Conservation (phyloP, 192 early-diverging fungal species). For the Entomortierella lignicola region DNA sequence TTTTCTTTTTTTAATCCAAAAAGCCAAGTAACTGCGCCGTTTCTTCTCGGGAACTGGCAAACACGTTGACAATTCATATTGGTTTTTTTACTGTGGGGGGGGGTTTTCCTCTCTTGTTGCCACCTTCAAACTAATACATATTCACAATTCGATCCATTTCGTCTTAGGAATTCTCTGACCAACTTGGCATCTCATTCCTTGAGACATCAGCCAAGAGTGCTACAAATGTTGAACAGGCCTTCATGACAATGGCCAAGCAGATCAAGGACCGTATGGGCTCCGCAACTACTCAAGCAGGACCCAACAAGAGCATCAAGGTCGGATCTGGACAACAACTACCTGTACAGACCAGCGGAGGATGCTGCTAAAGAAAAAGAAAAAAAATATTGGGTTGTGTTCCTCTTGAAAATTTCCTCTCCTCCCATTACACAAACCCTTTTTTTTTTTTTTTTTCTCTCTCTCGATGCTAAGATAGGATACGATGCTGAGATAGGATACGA, state of each 20-base stretch:
- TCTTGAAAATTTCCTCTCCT: no score
- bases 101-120: no score
- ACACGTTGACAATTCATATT: no score
- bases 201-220: conserved; percentile 99
- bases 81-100: no score
- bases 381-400: no score
- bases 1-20: neutral
- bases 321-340: conserved; percentile 62
- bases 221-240: conserved; percentile 98
- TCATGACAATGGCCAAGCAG: conserved; percentile 99
- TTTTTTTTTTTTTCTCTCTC: no score
- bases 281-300: conserved; percentile 52
- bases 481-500: no score
- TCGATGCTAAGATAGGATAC: no score
- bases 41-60: no score
- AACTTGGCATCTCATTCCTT: conserved; percentile 89
- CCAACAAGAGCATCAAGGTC: conserved; percentile 65
- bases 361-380: conserved; percentile 55
- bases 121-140: neutral
- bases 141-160: neutral
- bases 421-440: no score
- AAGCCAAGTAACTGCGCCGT: neutral
- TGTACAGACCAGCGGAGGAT: conserved; percentile 61
- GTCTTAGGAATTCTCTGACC: conserved; percentile 89
- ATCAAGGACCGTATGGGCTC: conserved; percentile 94